Evolutionary conservation across 257 asterid genomes (phyloP), one percentile per base, ranked within the genome.

Genomic region (Nicotiana otophora): DNA sequence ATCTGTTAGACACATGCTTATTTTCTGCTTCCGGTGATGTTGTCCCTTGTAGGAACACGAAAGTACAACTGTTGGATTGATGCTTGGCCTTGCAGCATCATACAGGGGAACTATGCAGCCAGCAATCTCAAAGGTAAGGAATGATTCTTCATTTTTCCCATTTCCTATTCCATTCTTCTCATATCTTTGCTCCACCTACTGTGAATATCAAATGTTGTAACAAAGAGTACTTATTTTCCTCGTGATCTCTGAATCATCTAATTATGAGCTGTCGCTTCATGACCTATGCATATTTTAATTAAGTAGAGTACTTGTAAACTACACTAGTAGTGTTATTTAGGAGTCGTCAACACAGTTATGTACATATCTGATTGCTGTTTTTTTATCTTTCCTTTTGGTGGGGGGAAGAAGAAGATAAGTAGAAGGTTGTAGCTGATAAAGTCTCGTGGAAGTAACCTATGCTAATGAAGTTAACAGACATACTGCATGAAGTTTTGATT

Each of bases 21-120:
- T 54, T 48, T 54, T 57, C 14, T 55, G 53, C 80, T 57, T 19
- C 19, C 3, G 69, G 19, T 31, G 39, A 51, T 42, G 12, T 69
- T 2, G 10, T 70, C 64, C 58, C 54, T 86, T 83, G 80, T 69
- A 96, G 99, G 99, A 93, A 86, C 98, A 96, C 90, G 99, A 96
- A 86, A 90, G 92, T 85, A 96, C 98, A 36, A 90, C 99, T 60
- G 97, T 94, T 76, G 99, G 99, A 82, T 85, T 96, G 87, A 94
- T 96, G 99, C 90, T 96, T 81, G 99, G 99, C 82, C 98, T 96
- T 70, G 99, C 98, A 23, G 98, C 99, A 85, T 96, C 99, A 72
- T 88, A 94, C 86, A 90, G 94, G 87, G 99, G 98, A 85, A 92
- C 97, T 55, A 96, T 96, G 99, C 97, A 94, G 81, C 98, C 99